A percentile compares a stretch with the other conserved stretches of the same genome.
phyloP scores from a whole-genome alignment of 1,284 basidiomycete genomes.

The Irpex rosettiformis region DNA sequence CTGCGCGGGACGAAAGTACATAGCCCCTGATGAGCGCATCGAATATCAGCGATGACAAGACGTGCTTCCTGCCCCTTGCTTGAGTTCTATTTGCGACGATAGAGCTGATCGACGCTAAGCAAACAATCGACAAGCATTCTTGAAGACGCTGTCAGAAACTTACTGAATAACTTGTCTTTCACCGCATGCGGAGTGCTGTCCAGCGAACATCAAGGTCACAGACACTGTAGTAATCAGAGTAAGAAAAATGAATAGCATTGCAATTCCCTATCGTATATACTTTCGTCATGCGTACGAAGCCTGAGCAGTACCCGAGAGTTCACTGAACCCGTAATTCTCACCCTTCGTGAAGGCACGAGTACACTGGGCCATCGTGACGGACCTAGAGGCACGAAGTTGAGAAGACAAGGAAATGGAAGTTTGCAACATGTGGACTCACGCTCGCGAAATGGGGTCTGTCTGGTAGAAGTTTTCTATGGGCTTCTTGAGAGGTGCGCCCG shows the following conservation, averaged over 20 bases:
- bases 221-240: background rate
- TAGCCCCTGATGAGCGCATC: no score
- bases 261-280: slow-evolving; percentile 4
- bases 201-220: background rate
- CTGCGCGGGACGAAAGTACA: no score
- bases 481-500: slow-evolving; percentile 67
- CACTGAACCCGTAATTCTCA: slow-evolving; percentile 46
- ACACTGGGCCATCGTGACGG: slow-evolving; percentile 86
- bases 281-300: slow-evolving; percentile 42
- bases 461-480: slow-evolving; percentile 95
- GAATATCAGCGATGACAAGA: no score
- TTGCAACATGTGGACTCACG: slow-evolving; percentile 51
- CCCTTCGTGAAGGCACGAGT: slow-evolving; percentile 73
- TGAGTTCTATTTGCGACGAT: no score
- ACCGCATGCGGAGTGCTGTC: no score
- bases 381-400: slow-evolving; percentile 38
- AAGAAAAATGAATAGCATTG: slow-evolving; percentile 8
- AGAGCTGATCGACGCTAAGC: no score
- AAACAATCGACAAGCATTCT: no score
- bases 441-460: slow-evolving; percentile 86
- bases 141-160: no score
- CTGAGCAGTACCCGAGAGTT: slow-evolving; percentile 34
- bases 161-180: no score
- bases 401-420: background rate
- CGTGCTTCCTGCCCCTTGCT: no score